Evolutionary conservation across 768 basidiomycete species (phyloP).

Genomic region (Podaxis pistillaris): DNA sequence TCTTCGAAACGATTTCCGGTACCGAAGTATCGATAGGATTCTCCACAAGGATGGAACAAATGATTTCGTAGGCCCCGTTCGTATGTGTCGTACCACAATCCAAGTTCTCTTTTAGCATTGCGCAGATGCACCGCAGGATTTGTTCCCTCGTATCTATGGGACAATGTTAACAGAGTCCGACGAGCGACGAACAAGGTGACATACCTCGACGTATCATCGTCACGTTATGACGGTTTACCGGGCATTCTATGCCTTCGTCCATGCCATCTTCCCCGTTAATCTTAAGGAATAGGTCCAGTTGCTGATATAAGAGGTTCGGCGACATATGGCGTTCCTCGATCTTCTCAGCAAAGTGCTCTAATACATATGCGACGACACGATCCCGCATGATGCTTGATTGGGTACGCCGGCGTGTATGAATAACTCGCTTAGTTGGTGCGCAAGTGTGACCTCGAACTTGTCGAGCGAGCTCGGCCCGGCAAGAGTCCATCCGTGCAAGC

Average conservation of each 20-base stretch:
- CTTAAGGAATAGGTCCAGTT: not conserved
- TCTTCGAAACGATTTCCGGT: not conserved
- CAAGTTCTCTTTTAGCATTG: not conserved
- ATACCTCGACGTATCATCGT: not conserved
- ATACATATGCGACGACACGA: not conserved
- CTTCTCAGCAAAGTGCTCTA: not conserved
- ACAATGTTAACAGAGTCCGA: not conserved
- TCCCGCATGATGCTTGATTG: not conserved
- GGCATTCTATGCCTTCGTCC: not conserved
- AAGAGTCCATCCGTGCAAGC: not conserved
- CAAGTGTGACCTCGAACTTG: too few relatives aligned
- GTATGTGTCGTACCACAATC: not conserved
- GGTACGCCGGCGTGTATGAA: not conserved
- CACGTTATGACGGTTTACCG: not conserved
- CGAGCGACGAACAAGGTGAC: not conserved
- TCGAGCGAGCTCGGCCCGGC: not conserved
- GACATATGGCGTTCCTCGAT: slow-evolving; percentile 2
- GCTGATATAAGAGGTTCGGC: not conserved
- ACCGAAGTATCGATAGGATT: not conserved
- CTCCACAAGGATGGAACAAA: not conserved
- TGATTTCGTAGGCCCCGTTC: not conserved
- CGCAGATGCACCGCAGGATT: not conserved
- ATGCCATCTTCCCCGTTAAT: not conserved
- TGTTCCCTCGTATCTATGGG: not conserved
- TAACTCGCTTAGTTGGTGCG: too few relatives aligned